phyloP scores from a whole-genome alignment of 78 protist species.

The Dictyostelium firmibasis region DNA sequence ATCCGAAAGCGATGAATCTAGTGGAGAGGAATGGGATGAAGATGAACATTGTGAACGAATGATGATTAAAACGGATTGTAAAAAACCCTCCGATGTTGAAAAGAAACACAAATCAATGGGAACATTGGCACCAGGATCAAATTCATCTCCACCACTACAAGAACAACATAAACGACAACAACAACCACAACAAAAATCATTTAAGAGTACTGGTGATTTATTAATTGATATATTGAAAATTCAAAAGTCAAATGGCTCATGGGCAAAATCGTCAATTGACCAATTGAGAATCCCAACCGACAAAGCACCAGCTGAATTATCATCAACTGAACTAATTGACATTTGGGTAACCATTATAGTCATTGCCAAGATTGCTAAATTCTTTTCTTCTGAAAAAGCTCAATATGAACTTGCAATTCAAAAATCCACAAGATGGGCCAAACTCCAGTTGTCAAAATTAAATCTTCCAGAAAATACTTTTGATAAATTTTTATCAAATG shows the following conservation, averaged over 20 bases:
- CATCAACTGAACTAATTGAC: neutral
- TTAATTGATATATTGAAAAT: slow-evolving; percentile 1
- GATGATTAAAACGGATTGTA: neutral
- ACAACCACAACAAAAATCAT: too few relatives aligned
- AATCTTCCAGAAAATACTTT: neutral
- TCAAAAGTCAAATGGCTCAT: slow-evolving; percentile 65
- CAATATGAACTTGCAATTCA: slow-evolving; percentile 33
- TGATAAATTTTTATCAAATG: neutral
- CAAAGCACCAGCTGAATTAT: neutral
- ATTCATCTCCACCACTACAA: neutral
- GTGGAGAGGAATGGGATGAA: neutral
- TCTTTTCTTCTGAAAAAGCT: neutral
- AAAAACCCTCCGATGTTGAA: neutral
- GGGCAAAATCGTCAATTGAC: neutral
- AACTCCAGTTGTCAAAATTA: slow-evolving; percentile 6
- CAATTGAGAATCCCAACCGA: neutral
- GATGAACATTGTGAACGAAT: neutral
- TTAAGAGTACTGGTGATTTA: neutral
- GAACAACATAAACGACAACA: too few relatives aligned
- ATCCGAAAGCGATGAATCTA: neutral
- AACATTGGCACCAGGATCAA: too few relatives aligned
- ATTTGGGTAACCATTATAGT: slow-evolving; percentile 27
- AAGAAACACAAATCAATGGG: neutral
- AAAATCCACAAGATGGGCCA: slow-evolving; percentile 48
- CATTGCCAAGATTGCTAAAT: slow-evolving; percentile 10